Evolutionary conservation across 768 basidiomycete species (phyloP).

Genomic region (Myochromella boudieri): DNA sequence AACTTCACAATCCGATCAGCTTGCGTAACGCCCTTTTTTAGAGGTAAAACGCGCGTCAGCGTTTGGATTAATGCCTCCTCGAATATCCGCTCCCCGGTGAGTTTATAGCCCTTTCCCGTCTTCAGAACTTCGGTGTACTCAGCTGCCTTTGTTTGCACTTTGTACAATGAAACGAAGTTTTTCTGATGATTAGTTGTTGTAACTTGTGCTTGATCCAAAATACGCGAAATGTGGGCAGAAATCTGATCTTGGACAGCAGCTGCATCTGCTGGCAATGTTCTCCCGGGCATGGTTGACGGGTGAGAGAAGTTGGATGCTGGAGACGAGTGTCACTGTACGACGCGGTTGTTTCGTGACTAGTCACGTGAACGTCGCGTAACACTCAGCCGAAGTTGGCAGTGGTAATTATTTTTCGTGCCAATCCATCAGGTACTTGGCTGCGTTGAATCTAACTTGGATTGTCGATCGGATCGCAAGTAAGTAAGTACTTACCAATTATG

Average conservation of each 20-base stretch:
- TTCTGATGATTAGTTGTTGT: constrained; percentile 84
- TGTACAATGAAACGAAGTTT: constrained; percentile 81
- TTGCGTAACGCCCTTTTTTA: constrained; percentile 78
- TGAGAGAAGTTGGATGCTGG: neutral
- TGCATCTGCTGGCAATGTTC: constrained; percentile 12
- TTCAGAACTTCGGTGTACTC: constrained; percentile 46
- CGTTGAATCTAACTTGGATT: too few relatives aligned
- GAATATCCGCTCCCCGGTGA: constrained; percentile 79
- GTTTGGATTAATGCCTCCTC: constrained; percentile 61
- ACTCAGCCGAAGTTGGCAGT: too few relatives aligned
- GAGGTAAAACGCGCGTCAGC: constrained; percentile 57
- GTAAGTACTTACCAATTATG: too few relatives aligned
- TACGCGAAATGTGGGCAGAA: constrained; percentile 44
- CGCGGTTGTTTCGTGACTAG: neutral
- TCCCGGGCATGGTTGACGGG: constrained; percentile 17
- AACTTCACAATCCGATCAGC: constrained; percentile 85
- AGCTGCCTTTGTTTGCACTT: constrained; percentile 70
- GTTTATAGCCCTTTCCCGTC: constrained; percentile 45
- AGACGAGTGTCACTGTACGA: neutral
- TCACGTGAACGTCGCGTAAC: neutral
- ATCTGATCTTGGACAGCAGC: constrained; percentile 11
- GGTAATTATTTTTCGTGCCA: too few relatives aligned
- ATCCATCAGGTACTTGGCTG: too few relatives aligned
- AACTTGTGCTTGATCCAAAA: constrained; percentile 79
- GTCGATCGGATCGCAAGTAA: too few relatives aligned